Conservation (phyloP, 345 rosid genomes). For the Pistacia integerrima region DNA sequence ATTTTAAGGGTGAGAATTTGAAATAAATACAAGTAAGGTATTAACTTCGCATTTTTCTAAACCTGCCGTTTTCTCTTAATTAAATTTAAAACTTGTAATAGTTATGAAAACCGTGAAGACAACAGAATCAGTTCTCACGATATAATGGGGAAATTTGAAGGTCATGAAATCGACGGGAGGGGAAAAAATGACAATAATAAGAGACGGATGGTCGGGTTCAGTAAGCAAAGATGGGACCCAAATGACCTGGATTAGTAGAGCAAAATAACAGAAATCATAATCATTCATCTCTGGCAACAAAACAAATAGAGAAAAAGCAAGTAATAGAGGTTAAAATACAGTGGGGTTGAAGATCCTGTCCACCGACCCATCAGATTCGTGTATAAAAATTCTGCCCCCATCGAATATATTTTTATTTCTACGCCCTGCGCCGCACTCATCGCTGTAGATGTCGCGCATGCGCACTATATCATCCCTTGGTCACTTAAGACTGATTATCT, state of each 20-base stretch:
- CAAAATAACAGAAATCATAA: slow-evolving; percentile 7
- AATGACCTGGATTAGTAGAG: background rate
- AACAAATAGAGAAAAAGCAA: background rate
- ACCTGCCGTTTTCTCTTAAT: no score
- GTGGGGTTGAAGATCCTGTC: slow-evolving; percentile 32
- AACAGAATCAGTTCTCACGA: background rate
- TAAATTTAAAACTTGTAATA: no score
- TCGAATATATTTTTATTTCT: background rate
- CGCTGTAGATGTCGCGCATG: slow-evolving; percentile 29
- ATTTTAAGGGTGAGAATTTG: no score
- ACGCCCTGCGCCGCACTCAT: slow-evolving; percentile 20
- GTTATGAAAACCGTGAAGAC: no score
- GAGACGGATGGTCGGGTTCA: slow-evolving; percentile 7
- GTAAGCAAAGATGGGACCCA: slow-evolving; percentile 19
- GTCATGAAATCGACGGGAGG: background rate
- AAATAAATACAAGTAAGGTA: no score
- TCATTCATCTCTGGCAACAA: slow-evolving; percentile 1
- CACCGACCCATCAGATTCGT: slow-evolving; percentile 31
- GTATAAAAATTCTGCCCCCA: background rate
- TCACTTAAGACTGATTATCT: no score
- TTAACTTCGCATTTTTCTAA: no score
- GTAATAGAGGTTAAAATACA: background rate
- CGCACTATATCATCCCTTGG: background rate
- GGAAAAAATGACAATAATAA: background rate
- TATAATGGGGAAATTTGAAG: background rate